Evolutionary conservation across 108 stramenopile genomes (phyloP).

Genomic region (Nitzschia sp.): DNA sequence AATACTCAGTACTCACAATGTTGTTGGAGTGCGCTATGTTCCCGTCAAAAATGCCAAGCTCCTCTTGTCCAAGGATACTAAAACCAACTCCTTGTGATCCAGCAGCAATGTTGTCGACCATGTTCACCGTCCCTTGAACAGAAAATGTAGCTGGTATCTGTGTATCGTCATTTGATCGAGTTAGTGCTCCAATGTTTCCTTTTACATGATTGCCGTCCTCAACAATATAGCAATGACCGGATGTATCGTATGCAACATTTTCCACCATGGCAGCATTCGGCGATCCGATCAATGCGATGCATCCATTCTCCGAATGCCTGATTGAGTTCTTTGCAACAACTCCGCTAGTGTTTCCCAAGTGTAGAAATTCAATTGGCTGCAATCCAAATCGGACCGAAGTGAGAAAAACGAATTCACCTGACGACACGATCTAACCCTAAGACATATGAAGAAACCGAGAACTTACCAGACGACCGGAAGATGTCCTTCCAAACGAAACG

Average conservation of each 20-base stretch:
- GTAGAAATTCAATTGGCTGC: background rate
- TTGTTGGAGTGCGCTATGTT: background rate
- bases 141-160: background rate
- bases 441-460: too few relatives aligned
- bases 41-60: background rate
- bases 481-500: background rate
- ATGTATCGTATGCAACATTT: background rate
- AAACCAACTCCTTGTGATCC: background rate
- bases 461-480: too few relatives aligned
- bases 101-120: background rate
- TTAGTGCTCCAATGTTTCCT: background rate
- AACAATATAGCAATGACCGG: background rate
- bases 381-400: background rate
- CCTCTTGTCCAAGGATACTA: background rate
- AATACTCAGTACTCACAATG: background rate
- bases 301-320: background rate
- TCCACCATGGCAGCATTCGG: background rate
- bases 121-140: background rate
- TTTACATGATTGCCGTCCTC: background rate
- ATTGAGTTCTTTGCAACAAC: background rate
- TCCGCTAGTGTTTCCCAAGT: background rate
- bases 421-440: too few relatives aligned
- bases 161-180: background rate
- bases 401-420: too few relatives aligned
- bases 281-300: background rate